Evolutionary conservation across 352 stramenopile genomes (phyloP).

Genomic region (Phytophthora nicotianae): DNA sequence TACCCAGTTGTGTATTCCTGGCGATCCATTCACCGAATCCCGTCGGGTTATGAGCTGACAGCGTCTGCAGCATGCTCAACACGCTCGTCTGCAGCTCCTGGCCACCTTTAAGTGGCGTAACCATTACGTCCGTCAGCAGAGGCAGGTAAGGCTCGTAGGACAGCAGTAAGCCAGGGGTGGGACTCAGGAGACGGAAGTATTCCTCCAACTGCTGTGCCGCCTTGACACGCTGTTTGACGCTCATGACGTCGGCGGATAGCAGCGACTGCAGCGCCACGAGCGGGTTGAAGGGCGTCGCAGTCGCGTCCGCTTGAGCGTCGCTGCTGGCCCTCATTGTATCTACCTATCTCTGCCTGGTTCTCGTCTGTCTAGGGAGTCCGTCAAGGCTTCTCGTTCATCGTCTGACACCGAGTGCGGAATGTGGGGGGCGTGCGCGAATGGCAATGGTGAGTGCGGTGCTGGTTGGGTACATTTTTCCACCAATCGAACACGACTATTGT

Average conservation of each 20-base stretch:
- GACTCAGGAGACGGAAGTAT: slow-evolving; percentile 36
- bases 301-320: slow-evolving; percentile 3
- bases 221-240: slow-evolving; percentile 45
- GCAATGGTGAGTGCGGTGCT: neutral
- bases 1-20: slow-evolving; percentile 38
- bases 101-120: slow-evolving; percentile 29
- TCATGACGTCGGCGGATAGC: slow-evolving; percentile 40
- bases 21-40: slow-evolving; percentile 58
- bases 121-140: slow-evolving; percentile 43
- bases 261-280: slow-evolving; percentile 50
- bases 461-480: slow-evolving; percentile 8
- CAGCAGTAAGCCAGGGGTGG: slow-evolving; percentile 33
- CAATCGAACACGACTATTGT: slow-evolving; percentile 3
- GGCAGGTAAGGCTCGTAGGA: slow-evolving; percentile 63
- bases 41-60: slow-evolving; percentile 46
- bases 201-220: slow-evolving; percentile 53
- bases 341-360: neutral
- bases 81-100: slow-evolving; percentile 49
- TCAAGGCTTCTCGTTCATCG: slow-evolving; percentile 42
- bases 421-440: slow-evolving; percentile 14
- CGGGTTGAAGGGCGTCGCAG: slow-evolving; percentile 39
- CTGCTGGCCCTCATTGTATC: slow-evolving; percentile 11
- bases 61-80: slow-evolving; percentile 41
- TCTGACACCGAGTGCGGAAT: slow-evolving; percentile 13
- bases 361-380: slow-evolving; percentile 8